A percentile compares a stretch with the other conserved stretches of the same genome.
phyloP scores from a whole-genome alignment of 2,329 filamentous ascomycete species.

The Dactylellina cionopaga region DNA sequence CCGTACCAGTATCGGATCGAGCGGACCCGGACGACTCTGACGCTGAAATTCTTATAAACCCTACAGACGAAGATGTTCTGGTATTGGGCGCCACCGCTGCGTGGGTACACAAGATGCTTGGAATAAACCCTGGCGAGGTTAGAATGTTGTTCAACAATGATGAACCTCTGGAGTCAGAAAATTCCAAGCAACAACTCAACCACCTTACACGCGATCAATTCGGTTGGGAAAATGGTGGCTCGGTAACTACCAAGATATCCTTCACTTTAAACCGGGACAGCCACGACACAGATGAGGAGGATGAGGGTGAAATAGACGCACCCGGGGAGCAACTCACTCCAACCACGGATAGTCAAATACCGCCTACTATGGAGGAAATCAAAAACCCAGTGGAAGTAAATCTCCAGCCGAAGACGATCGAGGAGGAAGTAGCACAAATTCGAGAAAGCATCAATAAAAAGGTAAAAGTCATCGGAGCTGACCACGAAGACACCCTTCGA shows the following conservation, averaged over 20 bases:
- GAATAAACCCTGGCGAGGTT: background rate
- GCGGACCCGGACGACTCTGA: background rate
- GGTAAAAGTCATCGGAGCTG: conserved; percentile 2
- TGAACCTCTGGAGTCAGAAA: background rate
- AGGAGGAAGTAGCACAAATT: background rate
- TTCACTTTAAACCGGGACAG: background rate
- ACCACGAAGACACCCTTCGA: conserved; percentile 16
- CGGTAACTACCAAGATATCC: background rate
- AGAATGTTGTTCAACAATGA: background rate
- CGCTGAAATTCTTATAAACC: background rate
- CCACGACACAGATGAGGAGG: too few species aligned
- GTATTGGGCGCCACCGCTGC: conserved; percentile 12
- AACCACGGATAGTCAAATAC: background rate
- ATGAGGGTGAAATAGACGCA: background rate
- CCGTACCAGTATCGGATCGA: background rate
- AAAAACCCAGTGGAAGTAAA: background rate
- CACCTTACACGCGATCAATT: background rate
- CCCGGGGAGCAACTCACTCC: background rate
- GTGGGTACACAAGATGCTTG: conserved; percentile 26
- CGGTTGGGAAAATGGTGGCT: background rate
- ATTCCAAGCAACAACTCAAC: background rate
- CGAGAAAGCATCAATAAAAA: conserved; percentile 1
- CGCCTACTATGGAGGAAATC: background rate
- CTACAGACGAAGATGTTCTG: conserved; percentile 10
- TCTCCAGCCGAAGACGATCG: background rate